These are phyloP conservation scores for Colletotrichum lindemuthianum DNA, from an alignment of 2,329 filamentous ascomycete genomes.

Conservation along the genomic window DNA sequence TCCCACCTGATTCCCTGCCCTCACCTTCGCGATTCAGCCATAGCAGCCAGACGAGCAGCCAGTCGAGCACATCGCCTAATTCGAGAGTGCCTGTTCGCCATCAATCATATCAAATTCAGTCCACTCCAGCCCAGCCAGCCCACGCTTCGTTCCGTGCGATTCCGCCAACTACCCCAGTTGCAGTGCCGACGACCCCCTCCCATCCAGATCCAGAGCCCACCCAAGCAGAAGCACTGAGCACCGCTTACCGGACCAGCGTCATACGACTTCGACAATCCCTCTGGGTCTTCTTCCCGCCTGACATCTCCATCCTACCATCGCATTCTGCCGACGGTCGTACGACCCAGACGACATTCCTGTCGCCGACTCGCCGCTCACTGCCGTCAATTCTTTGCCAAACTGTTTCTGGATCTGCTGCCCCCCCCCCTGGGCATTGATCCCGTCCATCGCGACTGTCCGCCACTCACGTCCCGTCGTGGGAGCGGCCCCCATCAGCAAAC, in stretches of 20 bases:
- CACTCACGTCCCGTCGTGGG: constrained; percentile 28
- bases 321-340: constrained; percentile 32
- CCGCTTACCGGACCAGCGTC: constrained; percentile 29
- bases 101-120: constrained; percentile 1
- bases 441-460: constrained; percentile 24
- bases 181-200: constrained; percentile 3
- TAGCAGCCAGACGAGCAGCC: neutral
- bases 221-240: constrained; percentile 16
- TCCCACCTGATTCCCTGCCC: constrained; percentile 15
- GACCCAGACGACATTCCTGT: constrained; percentile 3
- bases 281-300: constrained; percentile 28
- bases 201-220: neutral
- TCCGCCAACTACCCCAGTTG: constrained; percentile 11
- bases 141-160: constrained; percentile 19
- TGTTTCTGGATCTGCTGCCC: neutral
- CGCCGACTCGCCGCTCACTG: constrained; percentile 27
- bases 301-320: constrained; percentile 29
- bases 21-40: constrained; percentile 15
- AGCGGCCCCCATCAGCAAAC: constrained; percentile 16
- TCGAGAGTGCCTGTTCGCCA: constrained; percentile 8
- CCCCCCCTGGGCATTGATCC: constrained; percentile 18
- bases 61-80: neutral
- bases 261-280: constrained; percentile 26
- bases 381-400: constrained; percentile 15
- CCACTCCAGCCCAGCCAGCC: neutral